A percentile compares a stretch with the other conserved stretches of the same genome.
Conservation (phyloP, 176 grass and related monocot species). For the Cymbopogon citratus region DNA sequence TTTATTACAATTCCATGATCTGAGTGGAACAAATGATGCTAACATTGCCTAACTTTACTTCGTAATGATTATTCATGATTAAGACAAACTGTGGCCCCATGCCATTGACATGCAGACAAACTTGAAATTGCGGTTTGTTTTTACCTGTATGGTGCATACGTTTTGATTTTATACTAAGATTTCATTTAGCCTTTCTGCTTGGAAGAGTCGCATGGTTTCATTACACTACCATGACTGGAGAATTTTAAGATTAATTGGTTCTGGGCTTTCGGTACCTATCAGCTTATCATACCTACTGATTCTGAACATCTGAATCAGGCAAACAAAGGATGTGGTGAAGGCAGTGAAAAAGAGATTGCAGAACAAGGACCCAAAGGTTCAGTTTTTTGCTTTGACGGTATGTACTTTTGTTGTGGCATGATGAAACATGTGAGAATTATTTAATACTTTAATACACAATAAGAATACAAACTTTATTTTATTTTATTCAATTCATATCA, state of each 20-base stretch:
- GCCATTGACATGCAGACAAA: background rate
- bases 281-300: background rate
- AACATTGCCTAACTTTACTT: background rate
- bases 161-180: background rate
- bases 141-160: background rate
- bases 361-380: slow-evolving; percentile 80
- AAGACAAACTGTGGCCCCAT: background rate
- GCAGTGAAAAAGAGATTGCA: slow-evolving; percentile 76
- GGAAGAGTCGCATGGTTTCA: background rate
- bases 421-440: background rate
- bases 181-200: background rate
- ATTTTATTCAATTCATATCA: slow-evolving; percentile 18
- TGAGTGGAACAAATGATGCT: background rate
- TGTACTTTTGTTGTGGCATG: slow-evolving; percentile 16
- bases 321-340: slow-evolving; percentile 79
- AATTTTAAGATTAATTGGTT: background rate
- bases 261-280: background rate
- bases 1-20: background rate
- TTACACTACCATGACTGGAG: background rate
- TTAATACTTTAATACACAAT: background rate
- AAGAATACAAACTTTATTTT: background rate
- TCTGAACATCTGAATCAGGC: slow-evolving; percentile 51
- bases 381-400: slow-evolving; percentile 85
- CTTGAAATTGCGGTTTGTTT: background rate
- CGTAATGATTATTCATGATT: background rate